These are phyloP conservation scores for Fusarium denticulatum DNA, from an alignment of 2,329 filamentous ascomycete species.

Conservation along the genomic window DNA sequence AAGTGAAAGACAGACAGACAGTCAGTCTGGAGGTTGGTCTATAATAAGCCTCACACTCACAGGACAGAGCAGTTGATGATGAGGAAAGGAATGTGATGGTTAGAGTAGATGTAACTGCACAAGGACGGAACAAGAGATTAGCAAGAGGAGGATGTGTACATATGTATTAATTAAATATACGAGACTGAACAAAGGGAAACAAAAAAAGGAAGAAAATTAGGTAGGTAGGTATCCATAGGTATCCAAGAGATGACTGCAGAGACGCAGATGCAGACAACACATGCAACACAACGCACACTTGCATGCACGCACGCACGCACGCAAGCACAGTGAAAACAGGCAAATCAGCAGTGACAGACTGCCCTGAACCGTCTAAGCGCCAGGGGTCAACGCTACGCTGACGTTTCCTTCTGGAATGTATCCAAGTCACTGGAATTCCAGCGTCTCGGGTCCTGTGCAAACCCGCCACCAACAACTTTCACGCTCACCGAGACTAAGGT, in stretches of 20 bases:
- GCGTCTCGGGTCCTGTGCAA: neutral
- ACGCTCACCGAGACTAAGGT: neutral
- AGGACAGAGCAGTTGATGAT: constrained; percentile 5
- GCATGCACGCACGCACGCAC: neutral
- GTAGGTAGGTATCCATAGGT: neutral
- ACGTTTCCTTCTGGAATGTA: constrained; percentile 32
- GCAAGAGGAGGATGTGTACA: neutral
- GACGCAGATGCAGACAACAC: neutral
- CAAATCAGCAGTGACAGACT: neutral
- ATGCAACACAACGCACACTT: neutral
- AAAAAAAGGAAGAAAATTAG: neutral
- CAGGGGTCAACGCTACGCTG: neutral
- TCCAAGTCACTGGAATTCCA: constrained; percentile 33
- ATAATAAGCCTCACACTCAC: neutral
- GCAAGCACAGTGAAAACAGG: neutral
- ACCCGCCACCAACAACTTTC: neutral
- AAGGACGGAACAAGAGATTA: neutral
- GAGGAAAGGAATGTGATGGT: constrained; percentile 13
- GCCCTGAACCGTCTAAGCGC: neutral
- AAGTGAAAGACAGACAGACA: neutral
- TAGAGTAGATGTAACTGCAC: neutral
- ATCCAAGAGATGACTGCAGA: neutral
- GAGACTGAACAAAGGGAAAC: constrained; percentile 3
- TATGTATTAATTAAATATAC: constrained; percentile 20
- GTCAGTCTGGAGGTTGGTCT: neutral